Percentiles rank a stretch among this genome's conserved stretches.
These are phyloP conservation scores for Toxicodendron radicans DNA, from an alignment of 345 rosid species.

Conservation along the genomic window DNA sequence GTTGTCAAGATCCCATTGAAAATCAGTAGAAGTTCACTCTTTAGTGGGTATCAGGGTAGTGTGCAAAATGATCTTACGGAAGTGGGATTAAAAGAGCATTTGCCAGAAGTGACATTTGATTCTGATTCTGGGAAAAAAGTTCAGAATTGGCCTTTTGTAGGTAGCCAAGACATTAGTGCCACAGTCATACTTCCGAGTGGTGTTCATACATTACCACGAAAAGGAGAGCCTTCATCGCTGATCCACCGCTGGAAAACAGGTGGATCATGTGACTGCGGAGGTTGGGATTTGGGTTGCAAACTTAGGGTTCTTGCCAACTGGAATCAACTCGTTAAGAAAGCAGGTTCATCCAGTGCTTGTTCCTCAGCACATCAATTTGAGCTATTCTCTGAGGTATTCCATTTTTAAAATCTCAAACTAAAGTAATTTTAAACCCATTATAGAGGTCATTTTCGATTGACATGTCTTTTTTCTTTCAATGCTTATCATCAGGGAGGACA, in stretches of 20 bases:
- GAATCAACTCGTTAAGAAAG: conserved; percentile 31
- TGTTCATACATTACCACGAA: conserved; percentile 74
- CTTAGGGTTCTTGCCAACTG: conserved; percentile 60
- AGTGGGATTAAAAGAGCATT: conserved; percentile 25
- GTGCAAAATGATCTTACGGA: conserved; percentile 12
- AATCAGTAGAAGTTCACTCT: conserved; percentile 22
- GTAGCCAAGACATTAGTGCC: conserved; percentile 38
- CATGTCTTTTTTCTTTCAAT: conserved; percentile 15
- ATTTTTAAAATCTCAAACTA: not conserved
- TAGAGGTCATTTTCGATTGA: conserved; percentile 10
- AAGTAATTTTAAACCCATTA: not conserved
- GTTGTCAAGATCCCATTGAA: conserved; percentile 57
- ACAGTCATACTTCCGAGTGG: conserved; percentile 92
- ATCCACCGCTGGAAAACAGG: conserved; percentile 91
- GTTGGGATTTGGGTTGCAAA: conserved; percentile 93
- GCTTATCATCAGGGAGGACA: conserved; percentile 55
- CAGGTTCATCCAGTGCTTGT: conserved; percentile 35
- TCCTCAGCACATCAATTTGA: conserved; percentile 46
- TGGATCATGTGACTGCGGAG: conserved; percentile 97
- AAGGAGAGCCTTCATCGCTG: conserved; percentile 85
- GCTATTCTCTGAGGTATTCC: conserved; percentile 61
- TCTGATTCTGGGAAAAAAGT: conserved; percentile 20
- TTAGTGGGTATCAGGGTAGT: conserved; percentile 33
- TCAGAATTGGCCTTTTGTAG: conserved; percentile 20
- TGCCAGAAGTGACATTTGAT: conserved; percentile 17